Base-by-base conservation (phyloP, 768 basidiomycete genomes). In the Suillus subaureus region DNA sequence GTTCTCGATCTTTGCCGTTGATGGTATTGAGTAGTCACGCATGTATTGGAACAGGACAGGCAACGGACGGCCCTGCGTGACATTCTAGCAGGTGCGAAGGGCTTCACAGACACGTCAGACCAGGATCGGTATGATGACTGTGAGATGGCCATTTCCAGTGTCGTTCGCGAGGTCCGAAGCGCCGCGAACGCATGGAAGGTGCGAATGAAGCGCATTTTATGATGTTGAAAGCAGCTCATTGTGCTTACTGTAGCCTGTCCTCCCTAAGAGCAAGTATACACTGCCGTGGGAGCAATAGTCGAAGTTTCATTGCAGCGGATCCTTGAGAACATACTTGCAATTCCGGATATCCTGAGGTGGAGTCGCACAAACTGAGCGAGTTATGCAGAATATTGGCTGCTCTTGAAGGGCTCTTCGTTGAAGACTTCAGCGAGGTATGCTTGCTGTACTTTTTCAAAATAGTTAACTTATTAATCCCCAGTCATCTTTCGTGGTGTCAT, bases 261-360 rank as follows among this genome's bases (percentile, higher is more conserved):
- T 97, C 39, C 79, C 87, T n/a, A 88, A 87, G 71, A 86, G 82
- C 72, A 89, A 87, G 71, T 92, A 91, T 72, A 93, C 68, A 79
- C 81, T 21, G 88, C 89, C 0, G 76, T 94, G 18, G 96, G 96
- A 13, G 77, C 83, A 33, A 76, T 95, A 15, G 85, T 89, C 6
- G 89, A 96, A 60, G 82, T 85, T 7, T 87, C 86, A 7, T 80
- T 97, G 31, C 82, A 82, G 7, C 82, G 87, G 23, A 84, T 97
- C 26, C 81, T 94, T 16, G 82, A 83, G 43, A 90, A 93, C 71
- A 82, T 97, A 23, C 80, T 96, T 42, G 86, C 86, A 0, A 79
- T 97, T 54, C 82, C 85, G 6, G 96, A 98, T 75, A 97, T 98
- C 67, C 96, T 0, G 94, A 92, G 70, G 80, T 88, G 11, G 96